phyloP scores from a whole-genome alignment of 192 early-diverging fungal genomes.

The Coemansia sp. region DNA sequence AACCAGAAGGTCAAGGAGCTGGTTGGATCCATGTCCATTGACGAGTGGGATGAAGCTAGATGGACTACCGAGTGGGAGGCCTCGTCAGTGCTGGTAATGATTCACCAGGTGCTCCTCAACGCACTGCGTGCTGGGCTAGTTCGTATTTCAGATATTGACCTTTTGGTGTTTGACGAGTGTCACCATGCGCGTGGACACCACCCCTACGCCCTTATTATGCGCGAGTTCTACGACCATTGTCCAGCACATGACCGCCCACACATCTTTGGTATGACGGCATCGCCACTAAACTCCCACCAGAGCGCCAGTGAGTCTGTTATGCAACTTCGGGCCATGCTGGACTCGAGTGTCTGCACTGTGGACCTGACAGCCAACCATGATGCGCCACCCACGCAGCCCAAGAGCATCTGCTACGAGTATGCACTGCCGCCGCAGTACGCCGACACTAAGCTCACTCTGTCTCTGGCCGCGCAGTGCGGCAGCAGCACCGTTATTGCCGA shows the following conservation, averaged over 20 bases:
- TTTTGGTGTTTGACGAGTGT: conserved; percentile 95
- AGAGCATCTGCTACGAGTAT: conserved; percentile 54
- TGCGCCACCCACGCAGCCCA: conserved; percentile 9
- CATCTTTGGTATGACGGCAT: conserved; percentile 93
- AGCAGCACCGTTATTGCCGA: conserved; percentile 38
- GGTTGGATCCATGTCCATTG: conserved; percentile 67
- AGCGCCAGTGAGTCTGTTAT: conserved; percentile 39
- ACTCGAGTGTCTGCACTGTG: conserved; percentile 61
- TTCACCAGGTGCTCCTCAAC: conserved; percentile 81
- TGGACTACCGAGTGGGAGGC: conserved; percentile 63
- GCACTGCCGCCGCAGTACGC: conserved; percentile 44
- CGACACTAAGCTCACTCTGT: conserved; percentile 44
- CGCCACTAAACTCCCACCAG: conserved; percentile 60
- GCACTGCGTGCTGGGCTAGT: conserved; percentile 69
- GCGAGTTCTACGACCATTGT: conserved; percentile 70
- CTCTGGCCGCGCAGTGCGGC: conserved; percentile 36
- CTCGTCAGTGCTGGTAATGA: conserved; percentile 80
- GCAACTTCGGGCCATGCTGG: conserved; percentile 58
- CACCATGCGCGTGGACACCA: conserved; percentile 82
- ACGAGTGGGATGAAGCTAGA: conserved; percentile 57
- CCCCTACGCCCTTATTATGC: conserved; percentile 79
- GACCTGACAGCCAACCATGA: conserved; percentile 27
- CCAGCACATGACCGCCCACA: conserved; percentile 59
- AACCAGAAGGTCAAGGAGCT: conserved; percentile 59
- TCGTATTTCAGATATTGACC: conserved; percentile 63